These are phyloP conservation scores for Astrocystis sublimbata DNA, from an alignment of 495 filamentous ascomycete species.

Conservation along the genomic window DNA sequence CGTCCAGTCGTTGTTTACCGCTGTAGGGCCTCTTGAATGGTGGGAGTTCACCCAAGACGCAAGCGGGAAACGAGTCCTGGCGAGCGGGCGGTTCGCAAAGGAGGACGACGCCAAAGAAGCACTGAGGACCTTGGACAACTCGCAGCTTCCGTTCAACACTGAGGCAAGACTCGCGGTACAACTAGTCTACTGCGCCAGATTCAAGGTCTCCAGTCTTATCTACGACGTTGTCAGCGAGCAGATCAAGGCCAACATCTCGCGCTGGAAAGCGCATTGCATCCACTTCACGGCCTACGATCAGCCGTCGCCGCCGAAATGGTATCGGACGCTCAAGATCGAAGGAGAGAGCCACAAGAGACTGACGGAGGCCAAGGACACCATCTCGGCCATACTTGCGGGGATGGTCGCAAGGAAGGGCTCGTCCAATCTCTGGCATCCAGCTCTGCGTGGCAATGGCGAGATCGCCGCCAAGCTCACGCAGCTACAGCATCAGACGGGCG, in stretches of 20 bases:
- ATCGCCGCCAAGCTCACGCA: constrained; percentile 21
- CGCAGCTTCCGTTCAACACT: constrained; percentile 20
- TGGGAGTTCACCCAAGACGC: constrained; percentile 26
- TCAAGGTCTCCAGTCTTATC: constrained; percentile 35
- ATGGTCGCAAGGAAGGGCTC: constrained; percentile 20
- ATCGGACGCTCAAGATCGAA: constrained; percentile 42
- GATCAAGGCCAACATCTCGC: constrained; percentile 11
- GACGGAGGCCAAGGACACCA: constrained; percentile 35
- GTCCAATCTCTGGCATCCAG: constrained; percentile 31
- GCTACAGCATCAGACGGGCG: constrained; percentile 18
- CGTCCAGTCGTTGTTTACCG: constrained; percentile 31
- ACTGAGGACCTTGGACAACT: constrained; percentile 24
- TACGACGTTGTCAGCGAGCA: constrained; percentile 42
- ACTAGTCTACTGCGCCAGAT: constrained; percentile 36
- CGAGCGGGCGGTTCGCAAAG: constrained; percentile 33
- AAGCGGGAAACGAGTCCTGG: constrained; percentile 33
- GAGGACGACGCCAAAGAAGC: constrained; percentile 36
- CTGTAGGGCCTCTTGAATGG: constrained; percentile 34
- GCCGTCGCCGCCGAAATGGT: constrained; percentile 18
- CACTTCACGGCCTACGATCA: constrained; percentile 31
- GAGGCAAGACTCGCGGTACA: constrained; percentile 33
- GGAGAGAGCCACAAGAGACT: constrained; percentile 40
- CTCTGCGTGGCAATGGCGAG: constrained; percentile 22
- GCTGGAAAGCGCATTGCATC: constrained; percentile 31
- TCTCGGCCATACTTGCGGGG: constrained; percentile 34